A percentile compares a stretch with the other conserved stretches of the same genome.
phyloP scores from a whole-genome alignment of 345 rosid genomes.

The Salix koriyanagi region DNA sequence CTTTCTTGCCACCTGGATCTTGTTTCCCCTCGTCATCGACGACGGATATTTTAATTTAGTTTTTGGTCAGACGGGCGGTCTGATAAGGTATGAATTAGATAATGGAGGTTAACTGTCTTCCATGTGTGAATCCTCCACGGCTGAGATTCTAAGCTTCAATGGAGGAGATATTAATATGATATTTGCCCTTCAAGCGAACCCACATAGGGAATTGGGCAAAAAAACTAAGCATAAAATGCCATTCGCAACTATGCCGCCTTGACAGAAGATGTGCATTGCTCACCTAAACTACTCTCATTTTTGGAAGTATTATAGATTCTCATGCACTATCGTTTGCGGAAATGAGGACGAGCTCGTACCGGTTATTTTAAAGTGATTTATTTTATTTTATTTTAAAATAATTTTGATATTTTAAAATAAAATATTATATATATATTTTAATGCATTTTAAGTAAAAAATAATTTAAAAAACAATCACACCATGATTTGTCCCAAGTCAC shows the following conservation, averaged over 20 bases:
- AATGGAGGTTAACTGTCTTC: not conserved
- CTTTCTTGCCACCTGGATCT: not conserved
- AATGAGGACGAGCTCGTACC: not conserved
- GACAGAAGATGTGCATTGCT: too few relatives aligned
- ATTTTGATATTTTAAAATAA: too few relatives aligned
- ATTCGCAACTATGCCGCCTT: too few relatives aligned
- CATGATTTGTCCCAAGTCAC: not conserved
- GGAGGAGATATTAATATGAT: too few relatives aligned
- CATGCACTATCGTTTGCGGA: not conserved
- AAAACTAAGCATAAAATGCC: too few relatives aligned
- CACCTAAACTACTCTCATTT: not conserved
- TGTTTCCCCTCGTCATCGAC: not conserved
- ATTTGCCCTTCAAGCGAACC: too few relatives aligned
- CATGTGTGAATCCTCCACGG: not conserved
- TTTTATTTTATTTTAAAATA: too few relatives aligned
- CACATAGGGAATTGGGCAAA: too few relatives aligned
- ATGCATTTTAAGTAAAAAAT: too few relatives aligned
- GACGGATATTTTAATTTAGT: not conserved
- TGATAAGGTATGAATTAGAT: not conserved
- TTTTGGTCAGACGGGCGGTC: not conserved
- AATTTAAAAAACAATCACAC: too few relatives aligned
- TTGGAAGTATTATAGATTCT: not conserved
- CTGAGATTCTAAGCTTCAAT: not conserved
- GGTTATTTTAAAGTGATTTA: too few relatives aligned
- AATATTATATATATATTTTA: too few relatives aligned